These are phyloP conservation scores for Leccinum subspadiceum DNA, from an alignment of 1,284 basidiomycete species.

Conservation along the genomic window DNA sequence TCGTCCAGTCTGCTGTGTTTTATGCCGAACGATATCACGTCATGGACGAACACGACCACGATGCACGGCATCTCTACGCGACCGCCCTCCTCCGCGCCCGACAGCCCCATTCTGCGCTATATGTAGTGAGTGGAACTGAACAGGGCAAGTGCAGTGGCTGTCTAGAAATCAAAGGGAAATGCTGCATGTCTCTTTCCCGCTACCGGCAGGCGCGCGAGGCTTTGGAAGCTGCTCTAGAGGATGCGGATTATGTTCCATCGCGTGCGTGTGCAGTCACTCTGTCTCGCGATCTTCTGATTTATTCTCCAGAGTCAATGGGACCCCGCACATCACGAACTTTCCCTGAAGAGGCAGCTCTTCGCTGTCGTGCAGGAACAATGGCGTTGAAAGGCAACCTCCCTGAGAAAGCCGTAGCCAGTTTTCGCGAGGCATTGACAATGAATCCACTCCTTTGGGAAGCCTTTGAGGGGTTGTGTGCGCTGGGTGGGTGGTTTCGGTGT, in stretches of 20 bases:
- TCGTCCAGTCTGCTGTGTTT: slow-evolving; percentile 74
- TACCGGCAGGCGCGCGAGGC: slow-evolving; percentile 72
- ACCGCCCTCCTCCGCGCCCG: slow-evolving; percentile 70
- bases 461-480: slow-evolving; percentile 82
- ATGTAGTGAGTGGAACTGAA: slow-evolving; percentile 60
- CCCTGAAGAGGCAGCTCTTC: slow-evolving; percentile 63
- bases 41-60: slow-evolving; percentile 67
- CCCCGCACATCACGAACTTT: slow-evolving; percentile 51
- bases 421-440: slow-evolving; percentile 66
- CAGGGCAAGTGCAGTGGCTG: slow-evolving; percentile 71
- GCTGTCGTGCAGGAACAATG: slow-evolving; percentile 67
- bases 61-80: slow-evolving; percentile 83
- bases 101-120: slow-evolving; percentile 76
- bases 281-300: slow-evolving; percentile 16
- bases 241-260: slow-evolving; percentile 49
- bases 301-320: slow-evolving; percentile 47
- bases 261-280: slow-evolving; percentile 42
- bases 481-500: slow-evolving; percentile 53
- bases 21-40: slow-evolving; percentile 79
- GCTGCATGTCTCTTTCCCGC: slow-evolving; percentile 69
- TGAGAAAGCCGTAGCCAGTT: slow-evolving; percentile 70
- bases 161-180: slow-evolving; percentile 76
- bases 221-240: slow-evolving; percentile 57
- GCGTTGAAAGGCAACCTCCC: slow-evolving; percentile 74
- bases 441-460: slow-evolving; percentile 93